Percentiles rank a stretch among this genome's conserved stretches.
These are phyloP conservation scores for Coemansia sp. DNA, from an alignment of 192 early-diverging fungal species.

Conservation along the genomic window DNA sequence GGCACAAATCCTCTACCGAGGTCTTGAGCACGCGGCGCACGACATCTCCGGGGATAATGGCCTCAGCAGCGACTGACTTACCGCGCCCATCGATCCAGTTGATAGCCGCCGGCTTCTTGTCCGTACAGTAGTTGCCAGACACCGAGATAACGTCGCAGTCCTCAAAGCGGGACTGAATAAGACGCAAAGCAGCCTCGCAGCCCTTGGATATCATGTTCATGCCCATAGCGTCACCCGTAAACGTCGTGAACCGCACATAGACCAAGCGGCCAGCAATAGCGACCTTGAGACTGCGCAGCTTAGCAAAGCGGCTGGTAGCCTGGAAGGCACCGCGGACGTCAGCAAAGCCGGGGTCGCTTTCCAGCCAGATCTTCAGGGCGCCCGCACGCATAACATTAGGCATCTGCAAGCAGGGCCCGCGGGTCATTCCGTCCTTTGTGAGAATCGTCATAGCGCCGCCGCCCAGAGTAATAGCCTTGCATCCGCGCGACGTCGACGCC, in stretches of 20 bases:
- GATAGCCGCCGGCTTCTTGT: conserved; percentile 95
- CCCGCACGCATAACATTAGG: conserved; percentile 66
- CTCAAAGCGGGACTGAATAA: conserved; percentile 64
- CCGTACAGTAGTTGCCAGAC: conserved; percentile 93
- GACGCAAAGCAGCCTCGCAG: conserved; percentile 78
- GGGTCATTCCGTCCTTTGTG: conserved; percentile 85
- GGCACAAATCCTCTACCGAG: conserved; percentile 72
- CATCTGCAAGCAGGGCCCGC: conserved; percentile 90
- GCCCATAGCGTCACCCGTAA: conserved; percentile 96
- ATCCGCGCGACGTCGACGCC: conserved; percentile 89
- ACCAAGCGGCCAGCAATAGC: conserved; percentile 80
- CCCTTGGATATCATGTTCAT: conserved; percentile 99
- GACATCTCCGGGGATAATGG: conserved; percentile 75
- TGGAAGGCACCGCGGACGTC: conserved; percentile 78
- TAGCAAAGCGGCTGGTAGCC: conserved; percentile 87
- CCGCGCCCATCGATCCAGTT: conserved; percentile 98
- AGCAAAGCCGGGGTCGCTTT: conserved; percentile 60
- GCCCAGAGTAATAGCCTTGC: conserved; percentile 89
- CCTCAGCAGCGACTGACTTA: conserved; percentile 88
- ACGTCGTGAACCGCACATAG: conserved; percentile 86
- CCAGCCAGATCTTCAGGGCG: conserved; percentile 74
- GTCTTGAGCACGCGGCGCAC: conserved; percentile 88
- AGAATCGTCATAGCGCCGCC: conserved; percentile 83
- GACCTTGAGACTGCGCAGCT: conserved; percentile 78
- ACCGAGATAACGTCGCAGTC: conserved; percentile 80